Base-by-base conservation (phyloP, 768 basidiomycete genomes). In the Kwoniella botswanensis region DNA sequence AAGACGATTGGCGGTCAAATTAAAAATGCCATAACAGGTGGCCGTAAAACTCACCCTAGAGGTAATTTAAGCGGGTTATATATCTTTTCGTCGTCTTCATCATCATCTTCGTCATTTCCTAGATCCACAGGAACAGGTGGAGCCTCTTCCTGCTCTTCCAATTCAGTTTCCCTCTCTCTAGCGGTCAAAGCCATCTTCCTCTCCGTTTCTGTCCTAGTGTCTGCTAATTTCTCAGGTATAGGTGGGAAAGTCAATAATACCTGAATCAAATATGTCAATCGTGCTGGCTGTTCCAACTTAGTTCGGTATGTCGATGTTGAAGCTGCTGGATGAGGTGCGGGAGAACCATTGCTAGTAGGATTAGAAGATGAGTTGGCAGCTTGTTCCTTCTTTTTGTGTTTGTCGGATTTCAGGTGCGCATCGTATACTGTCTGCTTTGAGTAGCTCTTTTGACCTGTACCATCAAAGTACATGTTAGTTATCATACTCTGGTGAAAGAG, bases 41-140 rank as follows among this genome's bases (percentile, higher is more conserved):
- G 46, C 2, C 1, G 46, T 46, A 9, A 10, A 11, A 65, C 64
- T 65, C 55, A 65, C 57, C 79, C 79, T 4, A 80, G 63, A 35
- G 97, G 97, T 53, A 98, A 86, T 85, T 98, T 98, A 61, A 98
- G 88, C 57, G 97, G 97, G 76, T 99, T 99, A 85, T 98, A 99
- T 43, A 99, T 94, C 75, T 93, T 89, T 78, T 94, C 96, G 78
- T 98, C 94, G 75, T 93, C 94, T 58, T 95, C 94, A 70, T 96
- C 94, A 9, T 85, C 84, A 26, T 73, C 74, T 24, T 78, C 77
- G 2, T 69, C 69, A 13, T 68, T 68, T 12, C 71, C 73, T 11
- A 81, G 78, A 0, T 79, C 80, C 2, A 77, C 79, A 3, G 79
- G 83, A 0, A 76, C 76, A 18, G 84, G 82, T 18, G 84, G 75